Evolutionary conservation across 176 grass and related monocot genomes (phyloP).

Genomic region (Triticum dicoccoides): DNA sequence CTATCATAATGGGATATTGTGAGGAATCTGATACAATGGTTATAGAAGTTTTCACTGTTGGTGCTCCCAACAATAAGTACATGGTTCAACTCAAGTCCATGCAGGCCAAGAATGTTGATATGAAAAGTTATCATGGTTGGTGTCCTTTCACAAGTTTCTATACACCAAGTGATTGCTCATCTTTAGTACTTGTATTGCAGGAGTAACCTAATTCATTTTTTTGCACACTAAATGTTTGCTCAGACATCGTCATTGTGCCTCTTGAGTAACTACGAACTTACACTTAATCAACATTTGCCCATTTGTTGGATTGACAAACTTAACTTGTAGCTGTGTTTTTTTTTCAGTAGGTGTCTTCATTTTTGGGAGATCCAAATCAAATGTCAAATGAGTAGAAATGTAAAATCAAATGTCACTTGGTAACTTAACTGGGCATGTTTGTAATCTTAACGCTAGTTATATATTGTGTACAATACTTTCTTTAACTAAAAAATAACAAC

Average conservation of each 20-base stretch:
- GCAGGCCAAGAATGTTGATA: background rate
- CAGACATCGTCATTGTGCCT: background rate
- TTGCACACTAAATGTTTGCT: background rate
- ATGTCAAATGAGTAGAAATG: background rate
- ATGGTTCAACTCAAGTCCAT: background rate
- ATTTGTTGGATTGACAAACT: background rate
- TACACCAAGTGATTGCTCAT: background rate
- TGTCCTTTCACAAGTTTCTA: background rate
- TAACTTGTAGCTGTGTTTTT: background rate
- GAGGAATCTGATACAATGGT: too few species aligned
- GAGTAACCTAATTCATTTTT: background rate
- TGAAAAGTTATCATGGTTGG: background rate
- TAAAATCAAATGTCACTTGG: background rate
- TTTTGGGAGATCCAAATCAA: background rate
- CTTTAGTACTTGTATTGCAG: background rate
- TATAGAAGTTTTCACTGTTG: too few species aligned
- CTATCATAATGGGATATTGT: too few species aligned
- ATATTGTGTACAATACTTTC: background rate
- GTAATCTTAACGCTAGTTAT: background rate
- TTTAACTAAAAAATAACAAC: background rate
- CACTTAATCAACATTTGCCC: background rate
- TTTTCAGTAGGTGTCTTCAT: background rate
- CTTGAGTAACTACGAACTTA: background rate
- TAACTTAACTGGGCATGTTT: background rate
- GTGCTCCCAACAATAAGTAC: background rate